These are phyloP conservation scores for Penicillium subrubescens DNA, from an alignment of 495 filamentous ascomycete genomes.

Conservation along the genomic window DNA sequence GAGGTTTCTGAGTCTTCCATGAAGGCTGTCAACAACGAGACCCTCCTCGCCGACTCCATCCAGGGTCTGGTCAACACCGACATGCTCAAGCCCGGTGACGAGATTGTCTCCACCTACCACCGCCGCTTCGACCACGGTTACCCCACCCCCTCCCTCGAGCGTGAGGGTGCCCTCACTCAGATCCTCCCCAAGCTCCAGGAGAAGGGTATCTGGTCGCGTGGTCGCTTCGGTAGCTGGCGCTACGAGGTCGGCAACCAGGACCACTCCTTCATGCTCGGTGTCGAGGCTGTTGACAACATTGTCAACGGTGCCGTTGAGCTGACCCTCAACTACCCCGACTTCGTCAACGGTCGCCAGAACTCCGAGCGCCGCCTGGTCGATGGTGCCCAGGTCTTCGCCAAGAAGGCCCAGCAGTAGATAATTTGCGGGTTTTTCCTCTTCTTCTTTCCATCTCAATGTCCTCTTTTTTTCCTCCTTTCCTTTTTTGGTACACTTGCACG, in stretches of 20 bases:
- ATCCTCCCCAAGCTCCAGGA: constrained; percentile 90
- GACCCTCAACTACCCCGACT: constrained; percentile 98
- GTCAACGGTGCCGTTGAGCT: constrained; percentile 92
- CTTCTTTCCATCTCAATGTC: constrained; percentile 10
- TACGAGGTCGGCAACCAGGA: constrained; percentile 99
- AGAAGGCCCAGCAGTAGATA: constrained; percentile 46
- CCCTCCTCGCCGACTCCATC: constrained; percentile 85
- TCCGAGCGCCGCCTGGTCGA: constrained; percentile 85
- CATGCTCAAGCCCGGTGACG: constrained; percentile 86
- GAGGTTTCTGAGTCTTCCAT: constrained; percentile 94
- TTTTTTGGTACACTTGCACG: constrained; percentile 31
- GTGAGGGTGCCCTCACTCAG: constrained; percentile 90
- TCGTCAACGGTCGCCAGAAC: constrained; percentile 91
- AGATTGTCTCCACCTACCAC: constrained; percentile 99
- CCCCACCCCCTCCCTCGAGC: constrained; percentile 91
- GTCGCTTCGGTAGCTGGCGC: constrained; percentile 96
- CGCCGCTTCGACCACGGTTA: constrained; percentile 99
- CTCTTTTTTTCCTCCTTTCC: constrained; percentile 7
- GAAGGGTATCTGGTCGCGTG: constrained; percentile 91
- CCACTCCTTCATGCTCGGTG: constrained; percentile 98
- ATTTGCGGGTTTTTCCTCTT: constrained; percentile 20
- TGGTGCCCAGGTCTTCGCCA: constrained; percentile 65
- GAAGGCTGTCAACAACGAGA: constrained; percentile 88
- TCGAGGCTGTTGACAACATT: constrained; percentile 95
- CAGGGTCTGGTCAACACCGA: constrained; percentile 96